Evolutionary conservation across 345 rosid species (phyloP), one percentile per base, ranked within the genome.

Genomic region (Litchi chinensis): DNA sequence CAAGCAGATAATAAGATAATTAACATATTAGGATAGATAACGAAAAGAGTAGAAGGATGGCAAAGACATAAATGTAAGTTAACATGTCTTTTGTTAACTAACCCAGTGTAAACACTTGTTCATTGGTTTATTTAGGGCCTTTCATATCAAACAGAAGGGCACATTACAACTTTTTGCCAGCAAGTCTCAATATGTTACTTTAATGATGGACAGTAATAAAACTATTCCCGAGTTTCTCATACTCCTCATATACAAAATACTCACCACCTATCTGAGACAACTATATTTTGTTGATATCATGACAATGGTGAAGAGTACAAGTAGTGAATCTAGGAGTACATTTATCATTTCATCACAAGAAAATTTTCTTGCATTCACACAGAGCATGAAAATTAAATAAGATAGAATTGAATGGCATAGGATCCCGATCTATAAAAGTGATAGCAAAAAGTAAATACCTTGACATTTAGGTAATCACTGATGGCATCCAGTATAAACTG

Each of bases 401-500:
- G 63, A 57, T 21, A 57, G n/a, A 57, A 57, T 21, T 3, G 22
- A 57, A 57, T 57, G 63, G 63, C 7, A 57, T 8, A 57, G 63
- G 63, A 1, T 13, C 56, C 13, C 56, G 5, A 50, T 0, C 16
- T 50, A 19, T 57, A 5, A 65, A 13, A 6, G 0, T 11, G 69
- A 26, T 26, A 18, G 16, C 69, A 59, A 37, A 16, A 74, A 65
- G 60, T 21, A 52, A 81, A 21, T 70, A 92, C 99, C 99, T 96
- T 96, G 37, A 96, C 80, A 79, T 77, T 89, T 41, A 94, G 96
- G 82, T 94, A 94, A 85, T 96, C 99, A 22, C 91, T 90, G 78
- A 96, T 94, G 66, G 99, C 99, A 70, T 94, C 98, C 12, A 96
- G 92, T 83, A 96, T 94, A 81, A 96, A 96, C 74, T 96, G 97